These are phyloP conservation scores for Tetracladium marchalianum DNA, from an alignment of 495 filamentous ascomycete species.

Conservation along the genomic window DNA sequence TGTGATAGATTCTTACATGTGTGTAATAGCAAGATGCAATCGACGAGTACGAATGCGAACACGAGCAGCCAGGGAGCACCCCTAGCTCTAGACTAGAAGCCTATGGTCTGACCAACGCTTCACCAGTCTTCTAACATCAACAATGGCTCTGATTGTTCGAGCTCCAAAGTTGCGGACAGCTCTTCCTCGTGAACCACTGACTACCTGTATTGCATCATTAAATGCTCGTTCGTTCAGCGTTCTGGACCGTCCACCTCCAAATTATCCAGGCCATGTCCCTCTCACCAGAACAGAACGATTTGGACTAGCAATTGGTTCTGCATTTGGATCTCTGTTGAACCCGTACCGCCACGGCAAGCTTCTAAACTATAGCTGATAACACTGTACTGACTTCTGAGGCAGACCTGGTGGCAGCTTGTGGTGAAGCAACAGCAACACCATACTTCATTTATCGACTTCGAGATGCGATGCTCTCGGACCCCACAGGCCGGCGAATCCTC, in stretches of 20 bases:
- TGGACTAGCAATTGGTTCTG: constrained; percentile 73
- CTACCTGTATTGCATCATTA: constrained; percentile 11
- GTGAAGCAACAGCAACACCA: constrained; percentile 87
- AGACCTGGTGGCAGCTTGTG: constrained; percentile 91
- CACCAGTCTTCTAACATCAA: neutral
- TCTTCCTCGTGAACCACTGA: constrained; percentile 16
- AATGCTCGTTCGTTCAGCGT: constrained; percentile 51
- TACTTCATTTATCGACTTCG: constrained; percentile 93
- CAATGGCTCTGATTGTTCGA: constrained; percentile 17
- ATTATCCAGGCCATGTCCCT: constrained; percentile 88
- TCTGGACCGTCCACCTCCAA: constrained; percentile 69
- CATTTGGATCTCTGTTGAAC: constrained; percentile 66
- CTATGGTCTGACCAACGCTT: neutral
- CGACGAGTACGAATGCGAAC: too few species aligned
- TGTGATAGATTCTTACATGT: too few species aligned
- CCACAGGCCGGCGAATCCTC: constrained; percentile 86
- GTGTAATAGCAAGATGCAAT: too few species aligned
- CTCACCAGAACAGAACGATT: constrained; percentile 67
- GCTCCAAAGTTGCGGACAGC: constrained; percentile 1
- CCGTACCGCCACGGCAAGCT: constrained; percentile 45
- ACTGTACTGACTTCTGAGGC: constrained; percentile 1
- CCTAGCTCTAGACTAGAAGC: too few species aligned
- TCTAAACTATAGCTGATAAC: neutral
- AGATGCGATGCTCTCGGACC: constrained; percentile 74
- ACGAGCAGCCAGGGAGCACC: too few species aligned